A percentile compares a stretch with the other conserved stretches of the same genome.
Conservation (phyloP, 1,139 yeast species). For the Taphrina flavorubra region DNA sequence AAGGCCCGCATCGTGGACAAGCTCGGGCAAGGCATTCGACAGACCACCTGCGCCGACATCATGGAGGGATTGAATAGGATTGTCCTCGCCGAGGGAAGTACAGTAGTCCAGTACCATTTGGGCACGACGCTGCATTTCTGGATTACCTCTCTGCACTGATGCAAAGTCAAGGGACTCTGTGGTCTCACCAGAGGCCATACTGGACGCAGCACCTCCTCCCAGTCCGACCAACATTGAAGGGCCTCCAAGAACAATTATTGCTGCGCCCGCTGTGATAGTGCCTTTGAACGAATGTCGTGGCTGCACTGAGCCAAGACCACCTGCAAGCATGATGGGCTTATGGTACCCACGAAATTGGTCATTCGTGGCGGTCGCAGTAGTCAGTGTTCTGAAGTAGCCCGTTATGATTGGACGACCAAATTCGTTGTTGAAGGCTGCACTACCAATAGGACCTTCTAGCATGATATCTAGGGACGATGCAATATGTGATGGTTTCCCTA, state of each 20-base stretch:
- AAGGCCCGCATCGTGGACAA: slow-evolving; percentile 93
- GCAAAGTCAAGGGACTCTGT: slow-evolving; percentile 91
- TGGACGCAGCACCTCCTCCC: slow-evolving; percentile 99
- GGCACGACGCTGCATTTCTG: slow-evolving; percentile 98
- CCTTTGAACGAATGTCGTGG: slow-evolving; percentile 91
- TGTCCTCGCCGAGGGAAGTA: slow-evolving; percentile 70
- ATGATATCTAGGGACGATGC: slow-evolving; percentile 92
- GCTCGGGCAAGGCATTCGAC: slow-evolving; percentile 95
- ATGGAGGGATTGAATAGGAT: slow-evolving; percentile 94
- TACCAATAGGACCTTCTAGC: slow-evolving; percentile 97
- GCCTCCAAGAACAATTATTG: slow-evolving; percentile 93
- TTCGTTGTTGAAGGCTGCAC: slow-evolving; percentile 98
- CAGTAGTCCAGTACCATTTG: slow-evolving; percentile 97
- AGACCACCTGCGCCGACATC: slow-evolving; percentile 99
- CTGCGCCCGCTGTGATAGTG: slow-evolving; percentile 89
- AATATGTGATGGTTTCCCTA: slow-evolving; percentile 92
- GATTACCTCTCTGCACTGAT: slow-evolving; percentile 98
- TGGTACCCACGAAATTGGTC: slow-evolving; percentile 93
- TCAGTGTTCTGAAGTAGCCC: slow-evolving; percentile 95
- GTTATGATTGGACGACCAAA: slow-evolving; percentile 97
- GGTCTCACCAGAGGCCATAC: slow-evolving; percentile 92
- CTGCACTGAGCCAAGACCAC: slow-evolving; percentile 97
- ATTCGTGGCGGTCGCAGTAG: slow-evolving; percentile 71
- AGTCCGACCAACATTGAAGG: slow-evolving; percentile 98
- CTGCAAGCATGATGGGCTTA: slow-evolving; percentile 99